Conservation (phyloP, 2,329 filamentous ascomycete genomes). For the Aureobasidium sp. region DNA sequence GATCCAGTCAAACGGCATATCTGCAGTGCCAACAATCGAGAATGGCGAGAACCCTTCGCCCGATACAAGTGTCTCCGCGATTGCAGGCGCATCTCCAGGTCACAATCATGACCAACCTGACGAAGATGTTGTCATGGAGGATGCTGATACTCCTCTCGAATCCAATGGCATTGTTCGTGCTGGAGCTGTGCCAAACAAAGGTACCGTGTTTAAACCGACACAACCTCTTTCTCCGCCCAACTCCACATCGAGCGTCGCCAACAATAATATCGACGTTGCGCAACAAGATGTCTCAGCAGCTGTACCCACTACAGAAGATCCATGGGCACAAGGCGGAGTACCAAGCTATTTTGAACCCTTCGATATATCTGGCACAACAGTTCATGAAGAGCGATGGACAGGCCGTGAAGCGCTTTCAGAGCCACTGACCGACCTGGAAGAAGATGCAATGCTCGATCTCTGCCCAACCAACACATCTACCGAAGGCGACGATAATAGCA, state of each 20-base stretch:
- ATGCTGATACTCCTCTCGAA: slow-evolving; percentile 15
- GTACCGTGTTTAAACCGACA: slow-evolving; percentile 21
- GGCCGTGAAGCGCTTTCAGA: slow-evolving; percentile 74
- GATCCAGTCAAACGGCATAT: slow-evolving; percentile 20
- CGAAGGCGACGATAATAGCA: slow-evolving; percentile 10
- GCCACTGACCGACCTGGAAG: slow-evolving; percentile 76
- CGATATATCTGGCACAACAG: slow-evolving; percentile 70
- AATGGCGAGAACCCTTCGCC: slow-evolving; percentile 14
- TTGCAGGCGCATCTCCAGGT: slow-evolving; percentile 30
- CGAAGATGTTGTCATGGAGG: slow-evolving; percentile 24
- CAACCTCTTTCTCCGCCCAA: slow-evolving; percentile 31
- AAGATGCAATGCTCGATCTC: slow-evolving; percentile 71
- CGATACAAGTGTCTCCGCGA: slow-evolving; percentile 33
- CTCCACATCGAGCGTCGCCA: slow-evolving; percentile 35
- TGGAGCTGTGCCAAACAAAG: not conserved
- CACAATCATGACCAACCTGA: not conserved
- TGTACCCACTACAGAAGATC: slow-evolving; percentile 25
- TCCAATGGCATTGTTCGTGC: not conserved
- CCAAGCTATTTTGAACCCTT: slow-evolving; percentile 84
- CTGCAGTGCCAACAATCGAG: slow-evolving; percentile 21
- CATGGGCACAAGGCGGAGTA: slow-evolving; percentile 62
- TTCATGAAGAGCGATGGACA: slow-evolving; percentile 67
- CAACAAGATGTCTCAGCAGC: not conserved
- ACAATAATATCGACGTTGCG: slow-evolving; percentile 26
- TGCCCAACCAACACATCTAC: not conserved